Conservation (phyloP, 2,329 filamentous ascomycete genomes). For the Aspergillus intermedius region DNA sequence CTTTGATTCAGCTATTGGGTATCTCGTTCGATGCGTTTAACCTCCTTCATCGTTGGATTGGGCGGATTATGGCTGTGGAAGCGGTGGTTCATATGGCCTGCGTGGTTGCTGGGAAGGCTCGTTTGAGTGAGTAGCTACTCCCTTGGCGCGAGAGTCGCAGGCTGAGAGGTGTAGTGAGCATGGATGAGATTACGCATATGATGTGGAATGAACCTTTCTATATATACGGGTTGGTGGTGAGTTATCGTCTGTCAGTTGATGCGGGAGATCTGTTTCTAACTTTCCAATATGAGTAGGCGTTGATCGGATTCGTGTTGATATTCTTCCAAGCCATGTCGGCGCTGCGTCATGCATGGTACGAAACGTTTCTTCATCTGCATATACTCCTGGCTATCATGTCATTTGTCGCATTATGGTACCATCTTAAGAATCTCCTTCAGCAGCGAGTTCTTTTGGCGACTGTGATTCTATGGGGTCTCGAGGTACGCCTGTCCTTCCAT, state of each 20-base stretch:
- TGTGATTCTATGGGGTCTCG: conserved; percentile 28
- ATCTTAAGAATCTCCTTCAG: conserved; percentile 23
- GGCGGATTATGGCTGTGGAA: conserved; percentile 63
- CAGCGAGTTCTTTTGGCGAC: conserved; percentile 26
- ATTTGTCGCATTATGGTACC: conserved; percentile 34
- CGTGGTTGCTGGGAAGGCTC: conserved; percentile 18
- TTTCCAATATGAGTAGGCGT: conserved; percentile 24
- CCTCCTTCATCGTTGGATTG: conserved; percentile 74
- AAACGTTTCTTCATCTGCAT: conserved; percentile 39
- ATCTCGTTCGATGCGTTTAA: conserved; percentile 95
- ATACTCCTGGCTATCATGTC: conserved; percentile 34
- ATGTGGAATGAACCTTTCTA: conserved; percentile 25
- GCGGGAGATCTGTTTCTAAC: conserved; percentile 31
- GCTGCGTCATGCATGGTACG: conserved; percentile 40
- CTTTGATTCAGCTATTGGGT: conserved; percentile 68
- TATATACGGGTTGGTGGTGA: conserved; percentile 25
- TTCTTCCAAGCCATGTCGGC: conserved; percentile 36
- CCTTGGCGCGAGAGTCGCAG: not conserved
- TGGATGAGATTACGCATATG: conserved; percentile 37
- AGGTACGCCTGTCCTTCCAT: conserved; percentile 16
- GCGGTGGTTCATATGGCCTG: conserved; percentile 57
- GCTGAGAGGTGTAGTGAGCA: conserved; percentile 35
- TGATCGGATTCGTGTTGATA: conserved; percentile 34
- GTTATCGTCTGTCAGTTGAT: conserved; percentile 47
- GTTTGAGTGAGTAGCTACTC: conserved; percentile 12